phyloP scores from a whole-genome alignment of 2,329 filamentous ascomycete species.

The Scytalidium lignicola region DNA sequence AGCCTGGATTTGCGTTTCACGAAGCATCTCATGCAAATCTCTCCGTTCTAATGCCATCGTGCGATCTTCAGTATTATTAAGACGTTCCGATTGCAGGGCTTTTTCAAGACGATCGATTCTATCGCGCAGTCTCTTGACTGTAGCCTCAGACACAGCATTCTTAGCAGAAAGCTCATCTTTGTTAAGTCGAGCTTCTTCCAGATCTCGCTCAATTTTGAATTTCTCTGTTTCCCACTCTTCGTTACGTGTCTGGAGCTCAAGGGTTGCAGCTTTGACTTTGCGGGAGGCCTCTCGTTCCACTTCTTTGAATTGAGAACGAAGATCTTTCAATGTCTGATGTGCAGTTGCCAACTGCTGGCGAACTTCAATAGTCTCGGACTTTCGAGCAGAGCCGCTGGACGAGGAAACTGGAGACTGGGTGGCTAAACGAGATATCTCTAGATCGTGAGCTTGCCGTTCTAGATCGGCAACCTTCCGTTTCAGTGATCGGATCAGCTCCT shows the following conservation, averaged over 20 bases:
- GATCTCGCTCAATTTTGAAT: slow-evolving; percentile 30
- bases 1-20: slow-evolving; percentile 57
- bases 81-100: slow-evolving; percentile 49
- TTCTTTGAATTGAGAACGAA: slow-evolving; percentile 42
- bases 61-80: slow-evolving; percentile 51
- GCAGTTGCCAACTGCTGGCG: slow-evolving; percentile 56
- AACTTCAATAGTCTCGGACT: slow-evolving; percentile 53
- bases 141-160: slow-evolving; percentile 38
- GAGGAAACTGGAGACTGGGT: slow-evolving; percentile 43
- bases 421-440: slow-evolving; percentile 47
- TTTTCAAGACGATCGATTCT: slow-evolving; percentile 37
- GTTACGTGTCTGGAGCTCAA: slow-evolving; percentile 46
- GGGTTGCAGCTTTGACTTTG: slow-evolving; percentile 38
- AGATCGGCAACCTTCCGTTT: slow-evolving; percentile 62
- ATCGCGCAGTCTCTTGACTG: slow-evolving; percentile 43
- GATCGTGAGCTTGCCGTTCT: slow-evolving; percentile 62
- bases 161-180: slow-evolving; percentile 34
- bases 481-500: slow-evolving; percentile 55
- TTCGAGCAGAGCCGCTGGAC: slow-evolving; percentile 43
- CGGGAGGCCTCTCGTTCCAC: slow-evolving; percentile 35
- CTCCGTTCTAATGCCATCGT: slow-evolving; percentile 53
- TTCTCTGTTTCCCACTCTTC: slow-evolving; percentile 30
- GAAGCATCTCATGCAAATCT: slow-evolving; percentile 56
- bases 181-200: slow-evolving; percentile 40
- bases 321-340: slow-evolving; percentile 55